Percentiles rank a stretch among this genome's conserved stretches.
Conservation (phyloP, 352 stramenopile genomes). For the Phytophthora pisi region DNA sequence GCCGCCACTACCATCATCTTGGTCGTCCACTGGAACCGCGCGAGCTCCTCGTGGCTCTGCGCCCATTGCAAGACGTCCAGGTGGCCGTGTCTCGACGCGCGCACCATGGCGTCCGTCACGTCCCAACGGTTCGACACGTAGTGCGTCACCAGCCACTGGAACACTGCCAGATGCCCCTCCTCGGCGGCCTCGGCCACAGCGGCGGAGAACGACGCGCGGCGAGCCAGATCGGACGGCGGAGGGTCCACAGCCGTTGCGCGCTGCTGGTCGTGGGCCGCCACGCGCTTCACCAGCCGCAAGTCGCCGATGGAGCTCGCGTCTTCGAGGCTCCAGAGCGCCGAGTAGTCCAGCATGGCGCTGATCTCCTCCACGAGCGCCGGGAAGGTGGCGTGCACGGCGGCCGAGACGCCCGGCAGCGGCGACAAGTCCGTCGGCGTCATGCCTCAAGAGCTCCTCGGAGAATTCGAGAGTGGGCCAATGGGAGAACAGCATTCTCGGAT, state of each 20-base stretch:
- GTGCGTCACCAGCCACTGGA: constrained; percentile 38
- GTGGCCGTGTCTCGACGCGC: constrained; percentile 33
- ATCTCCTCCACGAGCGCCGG: constrained; percentile 31
- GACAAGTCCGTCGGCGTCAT: constrained; percentile 1
- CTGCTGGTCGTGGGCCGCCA: constrained; percentile 26
- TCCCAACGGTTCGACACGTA: constrained; percentile 22
- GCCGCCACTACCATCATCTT: constrained; percentile 49
- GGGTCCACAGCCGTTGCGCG: constrained; percentile 17
- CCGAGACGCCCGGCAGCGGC: constrained; percentile 25
- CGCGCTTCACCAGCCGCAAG: constrained; percentile 34
- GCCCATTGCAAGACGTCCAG: constrained; percentile 33
- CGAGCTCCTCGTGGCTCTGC: constrained; percentile 12
- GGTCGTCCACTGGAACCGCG: constrained; percentile 33
- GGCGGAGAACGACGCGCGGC: constrained; percentile 22
- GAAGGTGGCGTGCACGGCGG: constrained; percentile 30
- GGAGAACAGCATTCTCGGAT: neutral
- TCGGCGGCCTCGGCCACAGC: constrained; percentile 24
- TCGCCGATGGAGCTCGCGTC: constrained; percentile 33
- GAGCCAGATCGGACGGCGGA: constrained; percentile 21
- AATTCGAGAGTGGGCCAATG: constrained; percentile 8
- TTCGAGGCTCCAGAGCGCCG: constrained; percentile 32
- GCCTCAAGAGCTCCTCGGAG: neutral
- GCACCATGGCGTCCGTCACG: constrained; percentile 35
- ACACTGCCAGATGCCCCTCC: constrained; percentile 23
- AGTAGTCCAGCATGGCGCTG: constrained; percentile 34